Evolutionary conservation across 1,284 basidiomycete genomes (phyloP), one percentile per base, ranked within the genome.

Genomic region (Caloboletus inedulis): DNA sequence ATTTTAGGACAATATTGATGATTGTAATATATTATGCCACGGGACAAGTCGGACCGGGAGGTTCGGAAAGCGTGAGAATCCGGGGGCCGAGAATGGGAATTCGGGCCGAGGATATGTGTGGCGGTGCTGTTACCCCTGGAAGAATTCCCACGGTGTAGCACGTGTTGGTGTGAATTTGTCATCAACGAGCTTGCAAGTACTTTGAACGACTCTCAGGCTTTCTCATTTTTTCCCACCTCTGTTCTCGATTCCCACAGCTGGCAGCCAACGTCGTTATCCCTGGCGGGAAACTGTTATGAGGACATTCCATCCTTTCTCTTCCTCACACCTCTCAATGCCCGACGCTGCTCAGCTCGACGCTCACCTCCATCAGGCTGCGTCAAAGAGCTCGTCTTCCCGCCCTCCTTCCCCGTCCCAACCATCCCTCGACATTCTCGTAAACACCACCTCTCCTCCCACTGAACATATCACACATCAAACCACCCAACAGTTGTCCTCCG

Each of bases 241-340:
- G 60, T 59, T 67, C 58, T 60, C 62, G 58, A 70, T 69, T 69
- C 67, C 67, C 67, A 69, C 67, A 69, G 70, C 70, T 68, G 69
- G 70, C 70, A 71, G 63, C 65, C 65, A 69, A 69, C 66, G 47
- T 68, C 63, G 66, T 63, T 63, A 68, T 71, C 69, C 66, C 68
- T 69, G 62, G 58, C 69, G 70, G 70, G 66, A 71, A 71, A 68
- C 61, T 64, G 69, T 71, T 71, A 69, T 69, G 67, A 72, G 67
- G 70, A 69, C 67, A 10, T 72, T 69, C 46, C 70, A 72, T 59
- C 70, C 67, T 56, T 69, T 72, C 67, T 72, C 73, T 69, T 72
- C 74, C 65, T 69, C 68, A 65, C 72, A 69, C 62, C 65, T 69
- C 63, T 69, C 72, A 52, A 78, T 78, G 76, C 70, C 74, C 59